Percentiles rank a stretch among this genome's conserved stretches.
These are phyloP conservation scores for Pinus albicaulis DNA, from an alignment of 75 land plant genomes.

Conservation along the genomic window DNA sequence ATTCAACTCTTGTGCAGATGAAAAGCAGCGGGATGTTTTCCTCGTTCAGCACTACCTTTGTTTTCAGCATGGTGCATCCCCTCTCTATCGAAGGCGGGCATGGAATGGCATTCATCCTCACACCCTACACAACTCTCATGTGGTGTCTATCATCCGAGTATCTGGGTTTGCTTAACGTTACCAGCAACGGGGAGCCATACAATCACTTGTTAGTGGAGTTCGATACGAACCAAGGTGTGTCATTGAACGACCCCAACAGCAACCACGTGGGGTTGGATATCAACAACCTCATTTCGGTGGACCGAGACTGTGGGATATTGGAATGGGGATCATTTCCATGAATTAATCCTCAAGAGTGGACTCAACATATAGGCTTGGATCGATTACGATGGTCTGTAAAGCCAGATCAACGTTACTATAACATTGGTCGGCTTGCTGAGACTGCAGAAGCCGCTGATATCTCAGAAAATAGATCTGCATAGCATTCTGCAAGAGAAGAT, in stretches of 20 bases:
- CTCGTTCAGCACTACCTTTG: slow-evolving; percentile 9
- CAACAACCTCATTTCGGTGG: slow-evolving; percentile 32
- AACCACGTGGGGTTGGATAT: slow-evolving; percentile 58
- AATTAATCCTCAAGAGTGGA: too few relatives aligned
- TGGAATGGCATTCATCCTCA: slow-evolving; percentile 36
- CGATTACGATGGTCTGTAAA: too few relatives aligned
- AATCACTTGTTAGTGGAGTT: slow-evolving; percentile 58
- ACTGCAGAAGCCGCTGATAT: too few relatives aligned
- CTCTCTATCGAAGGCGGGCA: slow-evolving; percentile 18
- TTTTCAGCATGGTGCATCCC: slow-evolving; percentile 24
- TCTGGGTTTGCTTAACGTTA: slow-evolving; percentile 47
- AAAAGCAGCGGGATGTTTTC: background rate
- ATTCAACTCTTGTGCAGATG: background rate
- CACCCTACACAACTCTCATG: slow-evolving; percentile 24
- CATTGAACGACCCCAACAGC: slow-evolving; percentile 33
- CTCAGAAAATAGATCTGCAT: too few relatives aligned
- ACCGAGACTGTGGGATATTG: slow-evolving; percentile 16
- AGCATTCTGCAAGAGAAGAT: too few relatives aligned
- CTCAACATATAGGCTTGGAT: too few relatives aligned
- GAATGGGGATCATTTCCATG: too few relatives aligned
- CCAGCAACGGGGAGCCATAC: slow-evolving; percentile 30
- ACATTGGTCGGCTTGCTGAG: too few relatives aligned
- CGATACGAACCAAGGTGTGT: slow-evolving; percentile 35
- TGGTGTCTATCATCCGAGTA: slow-evolving; percentile 17
- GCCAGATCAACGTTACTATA: too few relatives aligned